Evolutionary conservation across 1,139 yeast species (phyloP), one percentile per base, ranked within the genome.

Genomic region (Suhomyces ambrosiae): DNA sequence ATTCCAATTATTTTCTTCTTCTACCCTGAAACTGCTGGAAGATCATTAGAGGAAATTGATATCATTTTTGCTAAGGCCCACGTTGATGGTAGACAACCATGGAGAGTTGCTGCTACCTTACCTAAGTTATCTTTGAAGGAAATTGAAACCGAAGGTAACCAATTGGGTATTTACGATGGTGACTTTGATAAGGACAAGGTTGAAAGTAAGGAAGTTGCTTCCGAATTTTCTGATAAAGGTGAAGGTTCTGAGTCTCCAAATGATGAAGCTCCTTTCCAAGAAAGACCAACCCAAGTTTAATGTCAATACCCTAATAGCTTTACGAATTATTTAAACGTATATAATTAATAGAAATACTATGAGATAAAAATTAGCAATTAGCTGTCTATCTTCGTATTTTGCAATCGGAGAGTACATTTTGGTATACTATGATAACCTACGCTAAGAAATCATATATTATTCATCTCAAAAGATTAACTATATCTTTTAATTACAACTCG

Each of bases 91-190:
- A 63, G 65, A 42, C 71, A 69, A 45, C 71, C 78, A 19, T 74
- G 69, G 68, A 64, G 72, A 55, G 76, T 76, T 34, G 80, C 81
- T 31, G 68, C 71, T 24, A 65, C 74, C 38, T 45, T 76, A 65
- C 80, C 80, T 31, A 71, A 68, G 53, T 62, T 76, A 42, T 50
- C 69, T 14, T 56, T 55, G 41, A 60, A 60, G 47, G 75, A 76
- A 50, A 65, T 76, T 46, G 79, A 75, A 56, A 64, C 59, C 26
- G 72, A 74, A 46, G 77, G 76, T 53, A 59, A 50, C 41, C 68
- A 62, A 45, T 64, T 76, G 50, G 79, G 80, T 33, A 60, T 76
- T 37, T 72, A 62, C 49, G 74, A 68, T 24, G 49, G 59, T 23
- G 74, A 69, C 42, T 61, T 61, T 35, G 71, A 66, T 47, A 65